Base-by-base conservation (phyloP, 2,329 filamentous ascomycete species). In the Diaporthe australafricana region DNA sequence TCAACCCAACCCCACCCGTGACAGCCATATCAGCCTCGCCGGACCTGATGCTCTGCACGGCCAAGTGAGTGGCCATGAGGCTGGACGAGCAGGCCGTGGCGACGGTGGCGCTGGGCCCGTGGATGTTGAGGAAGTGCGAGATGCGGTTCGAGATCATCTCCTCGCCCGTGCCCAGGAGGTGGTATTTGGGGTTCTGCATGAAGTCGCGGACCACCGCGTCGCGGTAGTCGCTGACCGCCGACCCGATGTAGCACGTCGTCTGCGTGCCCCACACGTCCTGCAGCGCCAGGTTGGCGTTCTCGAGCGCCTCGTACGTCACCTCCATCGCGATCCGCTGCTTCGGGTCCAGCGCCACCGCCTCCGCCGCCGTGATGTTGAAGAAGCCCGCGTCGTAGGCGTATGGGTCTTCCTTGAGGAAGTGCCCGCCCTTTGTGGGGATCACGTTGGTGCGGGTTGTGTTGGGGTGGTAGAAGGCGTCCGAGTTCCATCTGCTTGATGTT, bases 11-110 rank as follows among this genome's bases (percentile, higher is more conserved):
- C 17, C 76, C 76, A 12, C 77, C 76, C 2, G 76, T 74, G 30
- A 78, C 76, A 16, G 78, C 73, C 75, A 78, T 77, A 52, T 74
- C 65, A 1, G 76, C 75, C 55, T 79, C 77, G 1, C 78, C 77
- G 1, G 75, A 74, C 16, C 75, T 75, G 38, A 80, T 70, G 66
- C 75, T 78, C 70, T 83, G 77, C 35, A 81, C 79, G 2, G 80
- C 84, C 68, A 81, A 76, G 63, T 87, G 83, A 0, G 86, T 75
- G 0, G 82, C 83, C 0, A 82, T 78, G 7, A 86, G 75, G 14
- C 79, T 81, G 8, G 81, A 80, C 0, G 84, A 86, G 73, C 85
- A 87, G 2, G 81, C 85, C 0, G 85, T 86, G 68, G 86, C 84
- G 1, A 87, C 75, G 0, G 84, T 83, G 74, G 86, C 76, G 72